Base-by-base conservation (phyloP, 2,329 filamentous ascomycete genomes). In the Aaosphaeria pasadenensis region DNA sequence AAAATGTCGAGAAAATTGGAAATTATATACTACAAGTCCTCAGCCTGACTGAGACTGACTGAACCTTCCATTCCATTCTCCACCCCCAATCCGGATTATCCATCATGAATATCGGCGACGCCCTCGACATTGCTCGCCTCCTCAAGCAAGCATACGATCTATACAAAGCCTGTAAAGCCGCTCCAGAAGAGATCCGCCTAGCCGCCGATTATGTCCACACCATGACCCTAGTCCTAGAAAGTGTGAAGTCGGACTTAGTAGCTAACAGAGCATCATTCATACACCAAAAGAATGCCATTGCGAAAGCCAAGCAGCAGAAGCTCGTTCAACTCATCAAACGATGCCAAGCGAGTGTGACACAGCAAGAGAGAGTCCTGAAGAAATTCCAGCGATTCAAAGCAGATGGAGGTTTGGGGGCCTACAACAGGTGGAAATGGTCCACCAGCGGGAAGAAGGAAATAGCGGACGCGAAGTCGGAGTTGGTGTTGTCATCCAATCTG, bases 201-300 rank as follows among this genome's bases (percentile, higher is more conserved):
- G 56, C 54, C n/a, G 7, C 46, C 17, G 50, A 52, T 4, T 52
- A 58, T 33, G 31, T 58, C 17, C 54, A 58, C 31, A 38, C 39
- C 29, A 47, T 58, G 48, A 43, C 47, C 7, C 30, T 58, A 33
- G 53, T 55, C 13, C 54, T 58, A 29, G 46, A 55, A 47, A 51
- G 52, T 40, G 50, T 58, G 1, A n/a, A 36, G n/a, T 9, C 33
- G 7, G 33, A 36, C 33, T 9, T 36, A 9, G 9, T 36, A 9
- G 4, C 7, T 9, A 36, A 36, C 33, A 36, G 4, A 36, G n/a
- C 33, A 9, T 36, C 33, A 9, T 36, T 36, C 33, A 9, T 36
- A 4, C 33, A n/a, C 33, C 33, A 36, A 36, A 36, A n/a, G 9
- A n/a, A 2, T n/a, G 33, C 33, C 4, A 2, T 9, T 36, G 33